Base-by-base conservation (phyloP, 441 rosid species). In the Eruca vesicaria region DNA sequence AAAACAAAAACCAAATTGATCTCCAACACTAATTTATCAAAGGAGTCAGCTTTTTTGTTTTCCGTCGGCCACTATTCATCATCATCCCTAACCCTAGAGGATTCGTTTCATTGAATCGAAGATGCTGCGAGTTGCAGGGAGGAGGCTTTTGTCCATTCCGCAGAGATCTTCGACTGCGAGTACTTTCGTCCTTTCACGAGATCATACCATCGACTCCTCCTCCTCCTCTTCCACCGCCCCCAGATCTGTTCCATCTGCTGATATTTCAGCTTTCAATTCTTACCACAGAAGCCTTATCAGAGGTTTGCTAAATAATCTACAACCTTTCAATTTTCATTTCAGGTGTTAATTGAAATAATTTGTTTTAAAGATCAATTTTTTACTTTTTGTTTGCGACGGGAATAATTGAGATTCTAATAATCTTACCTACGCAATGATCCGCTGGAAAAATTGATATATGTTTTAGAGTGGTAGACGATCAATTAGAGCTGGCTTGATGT, bases 41-140 rank as follows among this genome's bases (percentile, higher is more conserved):
- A 16, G 48, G 66, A 33, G 59, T 36, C 23, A 11, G 18, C 60
- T 61, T 68, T 75, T 9, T 61, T 21, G 66, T 26, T 19, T n/a
- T 5, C 63, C 74, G 26, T 21, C 57, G 65, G 64, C 62, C 71
- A 41, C 14, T 71, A 61, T 70, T 64, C 60, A 74, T 9, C 6
- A 36, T 65, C 72, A 58, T 15, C 35, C 31, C 53, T 14, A 48
- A 41, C 32, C 32, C 18, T 10, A 18, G 28, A 43, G 29, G 66
- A 41, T 38, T 72, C 38, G 23, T 11, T 66, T 60, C 55, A 23
- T 63, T 26, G 43, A 58, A 50, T 59, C 69, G 57, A 77, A 78
- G 83, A 90, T 88, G 96, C 77, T 93, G 77, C 84, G 92, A 63
- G 71, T 85, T 53, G 90, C 93, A n/a, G 94, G 90, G 83, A 90